Conservation (phyloP, 805 yeast species). For the Spathaspora girioi region DNA sequence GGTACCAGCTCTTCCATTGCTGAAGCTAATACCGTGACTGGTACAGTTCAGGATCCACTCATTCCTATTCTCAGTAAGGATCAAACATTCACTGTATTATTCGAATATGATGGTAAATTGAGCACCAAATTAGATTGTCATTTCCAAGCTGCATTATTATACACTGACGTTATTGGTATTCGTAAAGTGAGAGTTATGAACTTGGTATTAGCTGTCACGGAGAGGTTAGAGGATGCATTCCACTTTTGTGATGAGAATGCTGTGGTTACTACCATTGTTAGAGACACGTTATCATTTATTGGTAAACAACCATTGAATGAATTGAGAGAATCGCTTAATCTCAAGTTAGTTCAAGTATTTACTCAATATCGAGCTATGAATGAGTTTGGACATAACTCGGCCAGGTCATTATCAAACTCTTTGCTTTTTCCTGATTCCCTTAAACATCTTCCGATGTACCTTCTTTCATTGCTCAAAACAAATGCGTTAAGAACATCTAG, state of each 20-base stretch:
- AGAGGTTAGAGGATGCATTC: conserved; percentile 68
- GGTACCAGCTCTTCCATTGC: conserved; percentile 42
- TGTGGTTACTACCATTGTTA: conserved; percentile 33
- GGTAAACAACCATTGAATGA: conserved; percentile 38
- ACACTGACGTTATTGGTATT: conserved; percentile 72
- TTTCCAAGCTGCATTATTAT: conserved; percentile 86
- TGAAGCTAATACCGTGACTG: conserved; percentile 18
- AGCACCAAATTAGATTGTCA: conserved; percentile 73
- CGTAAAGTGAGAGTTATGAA: conserved; percentile 87
- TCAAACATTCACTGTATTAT: conserved; percentile 65
- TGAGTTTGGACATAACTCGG: conserved; percentile 34
- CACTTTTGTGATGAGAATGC: conserved; percentile 70
- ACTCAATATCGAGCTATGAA: conserved; percentile 50
- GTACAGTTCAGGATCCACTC: conserved; percentile 56
- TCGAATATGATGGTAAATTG: conserved; percentile 73
- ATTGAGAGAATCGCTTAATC: conserved; percentile 35
- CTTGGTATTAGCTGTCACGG: conserved; percentile 75
- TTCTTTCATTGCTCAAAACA: conserved; percentile 68
- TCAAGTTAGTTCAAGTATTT: conserved; percentile 42
- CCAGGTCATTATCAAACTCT: conserved; percentile 45
- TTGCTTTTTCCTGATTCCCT: conserved; percentile 80
- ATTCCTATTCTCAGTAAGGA: conserved; percentile 63
- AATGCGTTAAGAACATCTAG: conserved; percentile 53
- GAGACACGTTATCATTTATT: conserved; percentile 38
- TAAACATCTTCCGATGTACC: conserved; percentile 62